A percentile compares a stretch with the other conserved stretches of the same genome.
Evolutionary conservation across 1,139 yeast species (phyloP).

Genomic region (Scheffersomyces quercinus): DNA sequence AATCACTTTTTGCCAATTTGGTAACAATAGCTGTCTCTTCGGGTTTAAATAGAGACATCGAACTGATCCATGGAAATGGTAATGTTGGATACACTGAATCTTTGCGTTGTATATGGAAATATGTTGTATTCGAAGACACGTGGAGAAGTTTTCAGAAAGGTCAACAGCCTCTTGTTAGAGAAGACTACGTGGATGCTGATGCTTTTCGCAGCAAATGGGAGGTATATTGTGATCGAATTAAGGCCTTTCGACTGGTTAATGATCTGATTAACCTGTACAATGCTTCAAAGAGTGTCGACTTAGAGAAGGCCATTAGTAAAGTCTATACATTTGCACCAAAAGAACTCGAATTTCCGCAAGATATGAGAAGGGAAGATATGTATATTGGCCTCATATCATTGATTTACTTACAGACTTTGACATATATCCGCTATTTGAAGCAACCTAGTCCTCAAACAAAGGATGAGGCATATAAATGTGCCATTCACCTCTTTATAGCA

Average conservation of each 20-base stretch:
- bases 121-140: slow-evolving; percentile 3
- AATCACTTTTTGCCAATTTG: neutral
- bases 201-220: neutral
- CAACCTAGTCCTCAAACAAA: neutral
- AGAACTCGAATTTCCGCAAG: neutral
- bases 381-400: neutral
- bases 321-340: neutral
- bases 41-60: slow-evolving; percentile 3
- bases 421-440: neutral
- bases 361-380: neutral
- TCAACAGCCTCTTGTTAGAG: slow-evolving; percentile 1
- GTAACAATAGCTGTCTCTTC: slow-evolving; percentile 1
- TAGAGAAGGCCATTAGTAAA: neutral
- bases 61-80: slow-evolving; percentile 1
- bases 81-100: neutral
- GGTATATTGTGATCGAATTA: neutral
- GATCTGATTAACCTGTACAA: neutral
- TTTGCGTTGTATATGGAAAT: slow-evolving; percentile 1
- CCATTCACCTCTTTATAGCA: neutral
- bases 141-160: slow-evolving; percentile 1
- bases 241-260: neutral
- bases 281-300: neutral
- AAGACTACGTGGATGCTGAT: neutral
- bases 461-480: neutral
- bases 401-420: neutral